Evolutionary conservation across 257 asterid species (phyloP), one percentile per base, ranked within the genome.

Genomic region (Penstemon eatonii): DNA sequence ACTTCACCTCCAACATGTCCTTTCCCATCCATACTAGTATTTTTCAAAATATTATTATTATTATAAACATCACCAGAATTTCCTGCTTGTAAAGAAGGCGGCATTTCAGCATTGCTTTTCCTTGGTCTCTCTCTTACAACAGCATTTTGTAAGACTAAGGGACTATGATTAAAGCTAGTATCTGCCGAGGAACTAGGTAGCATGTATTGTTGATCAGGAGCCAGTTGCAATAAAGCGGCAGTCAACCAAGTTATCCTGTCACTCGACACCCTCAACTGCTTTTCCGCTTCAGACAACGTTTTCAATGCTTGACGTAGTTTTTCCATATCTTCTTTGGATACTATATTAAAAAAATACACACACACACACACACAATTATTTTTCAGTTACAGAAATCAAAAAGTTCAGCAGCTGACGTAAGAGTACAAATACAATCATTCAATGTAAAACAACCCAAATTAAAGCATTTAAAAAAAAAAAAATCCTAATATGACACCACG

Each of bases 211-310:
- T 86, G 95, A 79, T 94, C 99, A 4, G 97, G 96, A 56, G 97
- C 99, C 75, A 94, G 90, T 76, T 94, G 99, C 76, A 94, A 78
- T 64, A 94, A 73, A 25, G 97, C 97, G 37, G 97, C 99, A 2
- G 99, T 94, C 63, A 94, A 88, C 99, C 99, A 94, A 38, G 99
- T 94, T 54, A 87, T 82, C 80, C 81, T 81, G 82, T 91, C 99
- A 47, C 78, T 88, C 6, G 99, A 87, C 65, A 86, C 79, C 79
- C 99, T 87, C 78, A 94, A 82, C 87, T 94, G 97, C 87, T 94
- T 91, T 79, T 94, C 99, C 33, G 99, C 95, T 80, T 94, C 99
- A 1, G 99, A 94, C 52, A 94, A 76, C n/a, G 96, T 90, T 71
- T 83, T 90, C 61, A 94, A 79, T 42, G 99, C 97, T 76, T 88